Base-by-base conservation (phyloP, 805 yeast species). In the Yarrowia sp. region DNA sequence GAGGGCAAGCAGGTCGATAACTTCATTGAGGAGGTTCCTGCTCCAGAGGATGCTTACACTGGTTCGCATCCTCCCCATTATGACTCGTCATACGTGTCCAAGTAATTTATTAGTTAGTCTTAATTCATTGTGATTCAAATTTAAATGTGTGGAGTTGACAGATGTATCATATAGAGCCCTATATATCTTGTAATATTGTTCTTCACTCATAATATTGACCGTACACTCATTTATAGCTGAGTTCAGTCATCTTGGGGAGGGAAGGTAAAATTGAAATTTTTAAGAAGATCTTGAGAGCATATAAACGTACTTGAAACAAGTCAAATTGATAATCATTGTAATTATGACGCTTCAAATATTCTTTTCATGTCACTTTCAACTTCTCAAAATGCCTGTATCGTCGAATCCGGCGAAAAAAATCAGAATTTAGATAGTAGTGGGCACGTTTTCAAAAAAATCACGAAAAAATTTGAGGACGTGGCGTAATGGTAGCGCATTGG, bases 401-500 rank as follows among this genome's bases (percentile, higher is more conserved):
- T 7, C 44, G 19, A 40, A 13, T 43, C 9, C 33, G 9, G 49
- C 33, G 8, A 1, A 24, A 24, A 24, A 14, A 3, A n/a, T n/a
- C 53, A 33, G 53, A 33, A 33, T 33, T 49, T 10, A 0, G 40
- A 49, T 49, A 49, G 55, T 34, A 33, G 40, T 49, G 39, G 39
- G 40, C 39, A 49, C 15, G 2, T 33, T 49, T 49, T 33, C 36
- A 14, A 34, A 12, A 15, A 33, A 6, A 9, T 33, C 40, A 34
- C 3, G 20, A 30, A 24, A 24, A 9, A n/a, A 3, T 44, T 34
- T n/a, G 55, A 49, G 55, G 55, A 49, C 55, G 55, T 49, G 55
- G 55, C 55, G 55, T 49, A 49, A 49, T 49, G 55, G 55, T 49
- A 49, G 55, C 55, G 55, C 55, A 49, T 49, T 49, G 55, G 55